Evolutionary conservation across 176 grass and related monocot species (phyloP), one percentile per base, ranked within the genome.

Genomic region (Stipa capillata): DNA sequence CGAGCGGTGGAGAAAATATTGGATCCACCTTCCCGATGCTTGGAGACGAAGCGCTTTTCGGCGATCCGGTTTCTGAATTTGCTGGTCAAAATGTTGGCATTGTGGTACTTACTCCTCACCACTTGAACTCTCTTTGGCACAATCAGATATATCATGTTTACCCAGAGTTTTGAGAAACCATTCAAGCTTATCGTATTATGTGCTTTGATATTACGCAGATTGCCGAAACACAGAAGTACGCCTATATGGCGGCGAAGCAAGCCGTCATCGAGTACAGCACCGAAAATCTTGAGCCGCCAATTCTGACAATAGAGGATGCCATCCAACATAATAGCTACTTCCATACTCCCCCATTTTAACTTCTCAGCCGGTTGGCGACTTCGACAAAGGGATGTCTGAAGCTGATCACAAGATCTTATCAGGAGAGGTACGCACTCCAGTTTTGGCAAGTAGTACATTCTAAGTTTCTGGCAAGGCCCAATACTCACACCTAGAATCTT

Each of bases 391-490:
- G 75, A 94, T 97, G 94, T 84, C 82, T 54, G 82, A 91, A 84
- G 94, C 94, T 76, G 91, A 97, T 66, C 94, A 97, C 67, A 94
- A 91, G 79, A 94, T 97, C 65, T 44, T 88, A 40, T 90, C 83
- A 23, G 87, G 57, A 29, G 88, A 97, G 90, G 93, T 92, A 88
- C 23, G 18, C 8, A 21, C 4, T 79, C 40, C 11, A 2, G 33
- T 21, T 34, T 21, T 12, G 27, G 18, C n/a, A n/a, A n/a, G 16
- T 53, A 1, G 17, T 33, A 35, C 21, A 59, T 2, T 39, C 25
- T 49, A 15, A 69, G 25, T 43, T 50, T 68, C 20, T 4, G 25
- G 58, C 17, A 33, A 13, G 9, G 17, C 0, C 67, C 13, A 61
- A 29, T 21, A 51, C 3, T 81, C 2, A 60, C 15, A 35, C 16